Conservation (phyloP, 768 basidiomycete genomes). For the Lactarius pseudohatsudake region DNA sequence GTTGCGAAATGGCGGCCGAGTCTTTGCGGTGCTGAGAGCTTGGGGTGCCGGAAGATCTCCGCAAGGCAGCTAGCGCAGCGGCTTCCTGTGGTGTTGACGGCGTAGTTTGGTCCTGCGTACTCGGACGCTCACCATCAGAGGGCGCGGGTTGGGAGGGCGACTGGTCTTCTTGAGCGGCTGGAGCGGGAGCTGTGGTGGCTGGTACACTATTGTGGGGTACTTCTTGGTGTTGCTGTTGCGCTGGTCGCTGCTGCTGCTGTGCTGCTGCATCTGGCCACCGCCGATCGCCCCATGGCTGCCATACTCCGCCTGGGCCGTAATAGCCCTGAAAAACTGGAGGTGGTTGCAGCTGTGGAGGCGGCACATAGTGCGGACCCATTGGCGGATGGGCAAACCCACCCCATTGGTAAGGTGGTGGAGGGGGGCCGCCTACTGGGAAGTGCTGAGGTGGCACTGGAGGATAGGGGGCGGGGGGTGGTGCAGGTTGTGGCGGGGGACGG, state of each 20-base stretch:
- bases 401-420: slow-evolving; percentile 52
- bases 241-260: slow-evolving; percentile 20
- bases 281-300: slow-evolving; percentile 26
- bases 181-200: slow-evolving; percentile 10
- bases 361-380: slow-evolving; percentile 38
- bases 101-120: slow-evolving; percentile 21
- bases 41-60: slow-evolving; percentile 38
- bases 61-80: slow-evolving; percentile 67
- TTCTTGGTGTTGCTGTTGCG: slow-evolving; percentile 12
- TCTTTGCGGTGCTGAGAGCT: not conserved
- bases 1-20: slow-evolving; percentile 1
- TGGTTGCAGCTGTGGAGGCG: slow-evolving; percentile 26
- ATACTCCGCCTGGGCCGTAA: slow-evolving; percentile 25
- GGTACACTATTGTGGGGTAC: not conserved
- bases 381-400: slow-evolving; percentile 64
- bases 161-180: slow-evolving; percentile 10
- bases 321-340: slow-evolving; percentile 29
- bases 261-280: slow-evolving; percentile 15
- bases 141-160: not conserved
- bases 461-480: slow-evolving; percentile 28
- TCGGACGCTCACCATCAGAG: slow-evolving; percentile 7
- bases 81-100: slow-evolving; percentile 46
- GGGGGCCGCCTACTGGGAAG: slow-evolving; percentile 36
- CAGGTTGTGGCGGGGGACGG: slow-evolving; percentile 25
- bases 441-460: slow-evolving; percentile 28